Base-by-base conservation (phyloP, 441 rosid species). In the Aquilaria agallochum region DNA sequence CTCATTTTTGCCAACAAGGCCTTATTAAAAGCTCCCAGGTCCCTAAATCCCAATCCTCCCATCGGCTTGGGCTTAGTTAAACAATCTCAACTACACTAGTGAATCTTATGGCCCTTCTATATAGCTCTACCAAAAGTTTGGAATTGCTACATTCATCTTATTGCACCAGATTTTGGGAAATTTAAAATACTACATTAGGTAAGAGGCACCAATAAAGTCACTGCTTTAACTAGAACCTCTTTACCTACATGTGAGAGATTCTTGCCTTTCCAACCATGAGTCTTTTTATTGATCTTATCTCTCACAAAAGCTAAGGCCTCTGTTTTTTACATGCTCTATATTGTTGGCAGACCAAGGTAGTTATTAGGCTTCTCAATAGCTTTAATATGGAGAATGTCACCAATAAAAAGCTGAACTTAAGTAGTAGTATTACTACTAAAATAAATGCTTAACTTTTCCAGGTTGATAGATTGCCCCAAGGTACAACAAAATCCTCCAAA, bases 221-320 rank as follows among this genome's bases (percentile, higher is more conserved):
- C 49, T 7, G 12, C 12, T 46, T 46, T 46, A 46, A 46, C 49
- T 12, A 46, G 49, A 12, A 46, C 12, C 49, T 46, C 49, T 12
- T 46, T 46, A 46, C 10, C 49, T 7, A 12, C 49, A 46, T 8
- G 49, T 7, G 49, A 46, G 8, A 46, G 12, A 12, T 7, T 7
- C 49, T 46, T 8, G 10, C 12, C 49, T 12, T 46, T 46, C 49
- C 49, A 46, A 7, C 49, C 49, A 7, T 46, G 8, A 46, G 12
- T 12, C 49, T 12, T 46, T 7, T 12, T 12, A 66, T 72, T 65
- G 62, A 74, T 68, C 70, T 70, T 74, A 75, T 1, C 53, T 50
- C 55, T 51, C 74, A 70, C 49, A 46, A 46, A 46, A 46, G 10
- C 49, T 46, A 46, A 12, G 12, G 49, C 49, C 49, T 46, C 49